Evolutionary conservation across 2,329 filamentous ascomycete species (phyloP), one percentile per base, ranked within the genome.

Genomic region (Pestalotiopsis fici): DNA sequence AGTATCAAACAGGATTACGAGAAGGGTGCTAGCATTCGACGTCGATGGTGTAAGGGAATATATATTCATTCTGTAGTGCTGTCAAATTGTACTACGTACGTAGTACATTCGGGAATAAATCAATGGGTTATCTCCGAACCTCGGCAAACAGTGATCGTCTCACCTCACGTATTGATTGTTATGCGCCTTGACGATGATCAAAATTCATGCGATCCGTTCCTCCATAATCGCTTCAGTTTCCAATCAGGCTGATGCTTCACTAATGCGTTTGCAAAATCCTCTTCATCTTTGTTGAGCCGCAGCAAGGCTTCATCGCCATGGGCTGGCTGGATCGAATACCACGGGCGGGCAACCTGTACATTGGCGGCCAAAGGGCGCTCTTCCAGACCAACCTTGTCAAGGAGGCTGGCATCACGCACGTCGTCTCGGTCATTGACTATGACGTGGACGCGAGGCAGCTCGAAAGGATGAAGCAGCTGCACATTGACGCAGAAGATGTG

Each of bases 241-340:
- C 5, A 50, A 50, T 50, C 6, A 9, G 6, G 1, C 18, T n/a
- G 21, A 7, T 50, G 1, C 18, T 3, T 9, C 3, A n/a, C n/a
- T 2, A 50, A 50, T 50, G 18, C n/a, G 13, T 47, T 47, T 47
- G 4, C 43, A 9, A 9, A 23, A 18, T 6, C 43, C 43, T 6
- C 18, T 9, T n/a, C 31, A 9, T 18, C n/a, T 50, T 50, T 11
- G 18, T n/a, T 50, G 18, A 21, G 43, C 43, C 43, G n/a, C 21
- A 21, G 3, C 39, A 50, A 50, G 43, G 43, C 4, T 50, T 23
- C 18, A n/a, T 9, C 25, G 25, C 21, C 47, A 64, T 64, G 62
- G 62, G 62, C 13, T 64, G 62, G 62, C 43, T 64, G 21, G 62
- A 64, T 27, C 62, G 47, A 9, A 56, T 64, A 25, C 62, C 62